Evolutionary conservation across 1,139 yeast genomes (phyloP).

Genomic region (Geotrichum phurueaensis): DNA sequence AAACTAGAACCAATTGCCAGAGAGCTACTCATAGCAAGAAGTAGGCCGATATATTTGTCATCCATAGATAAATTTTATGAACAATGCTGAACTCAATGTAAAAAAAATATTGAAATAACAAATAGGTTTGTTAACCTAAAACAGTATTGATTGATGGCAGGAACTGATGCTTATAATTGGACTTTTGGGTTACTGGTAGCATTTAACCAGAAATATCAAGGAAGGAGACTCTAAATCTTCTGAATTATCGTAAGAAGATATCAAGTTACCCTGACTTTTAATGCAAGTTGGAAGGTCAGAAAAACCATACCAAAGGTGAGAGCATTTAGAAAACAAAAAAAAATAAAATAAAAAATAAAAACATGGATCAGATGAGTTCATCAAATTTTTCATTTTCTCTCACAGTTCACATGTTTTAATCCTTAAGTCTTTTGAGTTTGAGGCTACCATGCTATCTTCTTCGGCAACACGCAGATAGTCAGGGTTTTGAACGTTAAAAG

Average conservation of each 20-base stretch:
- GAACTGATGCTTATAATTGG: neutral
- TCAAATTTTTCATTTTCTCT: no score
- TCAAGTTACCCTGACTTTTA: neutral
- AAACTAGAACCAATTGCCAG: conserved; percentile 87
- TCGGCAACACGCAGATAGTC: no score
- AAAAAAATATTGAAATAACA: neutral
- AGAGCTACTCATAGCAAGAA: conserved; percentile 81
- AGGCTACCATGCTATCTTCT: no score
- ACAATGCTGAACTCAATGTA: neutral
- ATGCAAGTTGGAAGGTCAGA: neutral
- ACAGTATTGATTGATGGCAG: neutral
- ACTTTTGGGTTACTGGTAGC: neutral
- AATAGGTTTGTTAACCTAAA: neutral
- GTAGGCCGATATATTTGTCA: conserved; percentile 85
- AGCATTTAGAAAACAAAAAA: neutral
- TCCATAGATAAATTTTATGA: conserved; percentile 37
- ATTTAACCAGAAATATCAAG: neutral
- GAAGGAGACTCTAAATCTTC: neutral
- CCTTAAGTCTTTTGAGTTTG: no score
- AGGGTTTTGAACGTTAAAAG: no score
- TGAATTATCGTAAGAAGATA: neutral
- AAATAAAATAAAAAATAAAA: no score
- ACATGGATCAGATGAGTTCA: no score
- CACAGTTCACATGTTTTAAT: no score
- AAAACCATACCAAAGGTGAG: neutral